Percentiles rank a stretch among this genome's conserved stretches.
Evolutionary conservation across 2,329 filamentous ascomycete genomes (phyloP).

Genomic region (Phyllosticta ampelicida): DNA sequence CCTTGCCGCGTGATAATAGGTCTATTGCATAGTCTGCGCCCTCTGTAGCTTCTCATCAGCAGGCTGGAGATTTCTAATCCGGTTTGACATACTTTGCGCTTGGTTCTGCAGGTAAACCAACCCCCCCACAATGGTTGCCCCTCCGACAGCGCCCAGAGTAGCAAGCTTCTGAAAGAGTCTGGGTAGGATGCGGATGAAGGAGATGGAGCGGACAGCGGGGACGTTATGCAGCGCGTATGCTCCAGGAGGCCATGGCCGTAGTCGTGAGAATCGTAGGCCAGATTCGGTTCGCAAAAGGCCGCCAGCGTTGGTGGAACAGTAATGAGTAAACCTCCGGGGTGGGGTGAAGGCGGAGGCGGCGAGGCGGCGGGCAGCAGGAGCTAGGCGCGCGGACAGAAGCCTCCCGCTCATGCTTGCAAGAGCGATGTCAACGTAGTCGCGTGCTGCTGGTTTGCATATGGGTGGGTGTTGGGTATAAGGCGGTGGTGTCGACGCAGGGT

Average conservation of each 20-base stretch:
- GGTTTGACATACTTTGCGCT: constrained; percentile 35
- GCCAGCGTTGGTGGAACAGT: constrained; percentile 48
- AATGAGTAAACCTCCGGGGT: constrained; percentile 48
- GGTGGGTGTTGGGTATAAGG: background rate
- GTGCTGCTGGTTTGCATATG: background rate
- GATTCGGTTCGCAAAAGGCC: constrained; percentile 52
- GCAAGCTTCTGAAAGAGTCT: constrained; percentile 85
- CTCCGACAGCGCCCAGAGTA: constrained; percentile 82
- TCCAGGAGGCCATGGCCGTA: constrained; percentile 57
- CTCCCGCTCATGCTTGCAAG: constrained; percentile 52
- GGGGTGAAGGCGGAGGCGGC: constrained; percentile 20
- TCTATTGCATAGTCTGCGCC: constrained; percentile 70
- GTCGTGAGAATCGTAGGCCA: constrained; percentile 27
- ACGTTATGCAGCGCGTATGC: constrained; percentile 75
- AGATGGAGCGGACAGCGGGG: constrained; percentile 51
- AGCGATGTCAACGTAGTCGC: constrained; percentile 8
- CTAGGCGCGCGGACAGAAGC: constrained; percentile 62
- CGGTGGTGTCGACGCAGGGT: background rate
- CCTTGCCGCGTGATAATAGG: constrained; percentile 59
- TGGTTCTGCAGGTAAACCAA: constrained; percentile 94
- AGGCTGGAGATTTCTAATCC: background rate
- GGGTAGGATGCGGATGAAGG: constrained; percentile 62
- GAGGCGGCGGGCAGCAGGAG: constrained; percentile 52
- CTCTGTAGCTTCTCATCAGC: constrained; percentile 42
- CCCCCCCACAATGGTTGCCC: constrained; percentile 74